Percentiles rank a stretch among this genome's conserved stretches.
Evolutionary conservation across 106 monocot genomes (phyloP).

Genomic region (Gastrodia elata): DNA sequence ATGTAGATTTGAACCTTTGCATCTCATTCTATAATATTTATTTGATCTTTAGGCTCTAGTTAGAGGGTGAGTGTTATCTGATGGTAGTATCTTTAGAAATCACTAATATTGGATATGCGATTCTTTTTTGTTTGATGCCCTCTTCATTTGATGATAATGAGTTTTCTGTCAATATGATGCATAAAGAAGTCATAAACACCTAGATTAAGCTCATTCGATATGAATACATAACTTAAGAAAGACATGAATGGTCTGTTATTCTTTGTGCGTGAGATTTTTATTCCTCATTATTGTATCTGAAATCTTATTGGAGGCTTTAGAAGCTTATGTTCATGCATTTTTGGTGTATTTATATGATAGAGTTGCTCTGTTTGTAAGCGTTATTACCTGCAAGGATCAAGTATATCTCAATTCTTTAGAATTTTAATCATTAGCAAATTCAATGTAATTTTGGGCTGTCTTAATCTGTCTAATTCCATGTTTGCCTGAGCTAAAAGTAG

Average conservation of each 20-base stretch:
- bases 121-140: no score
- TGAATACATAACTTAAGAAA: not conserved
- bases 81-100: no score
- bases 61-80: no score
- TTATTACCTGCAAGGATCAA: not conserved
- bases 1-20: no score
- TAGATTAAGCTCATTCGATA: not conserved
- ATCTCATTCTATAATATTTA: no score
- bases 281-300: not conserved
- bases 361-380: not conserved
- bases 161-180: no score
- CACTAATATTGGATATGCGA: no score
- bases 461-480: not conserved
- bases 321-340: not conserved
- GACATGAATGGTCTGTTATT: not conserved
- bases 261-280: not conserved
- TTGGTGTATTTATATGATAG: not conserved
- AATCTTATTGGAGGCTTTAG: not conserved
- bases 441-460: not conserved
- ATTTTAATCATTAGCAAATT: not conserved
- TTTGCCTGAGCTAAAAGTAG: not conserved
- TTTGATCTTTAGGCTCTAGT: no score
- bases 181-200: not conserved
- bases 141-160: no score
- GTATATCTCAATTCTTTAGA: not conserved